phyloP scores from a whole-genome alignment of 2,329 filamentous ascomycete genomes.

The Ophiostoma ips region DNA sequence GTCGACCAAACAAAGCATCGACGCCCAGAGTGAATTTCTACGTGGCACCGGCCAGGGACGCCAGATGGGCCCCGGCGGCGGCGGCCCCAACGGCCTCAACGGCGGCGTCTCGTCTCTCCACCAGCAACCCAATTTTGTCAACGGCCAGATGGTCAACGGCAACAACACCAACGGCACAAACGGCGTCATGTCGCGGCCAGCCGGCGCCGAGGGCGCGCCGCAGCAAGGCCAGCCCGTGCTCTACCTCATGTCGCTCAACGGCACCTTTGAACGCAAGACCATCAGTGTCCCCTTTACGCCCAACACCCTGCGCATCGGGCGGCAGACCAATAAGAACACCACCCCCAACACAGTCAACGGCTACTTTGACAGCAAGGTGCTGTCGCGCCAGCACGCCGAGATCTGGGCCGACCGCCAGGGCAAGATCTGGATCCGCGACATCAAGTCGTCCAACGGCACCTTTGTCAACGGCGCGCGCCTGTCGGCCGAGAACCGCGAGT shows the following conservation, averaged over 20 bases:
- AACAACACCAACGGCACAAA: slow-evolving; percentile 24
- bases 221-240: slow-evolving; percentile 61
- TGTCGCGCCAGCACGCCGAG: slow-evolving; percentile 91
- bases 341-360: slow-evolving; percentile 82
- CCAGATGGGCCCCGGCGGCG: slow-evolving; percentile 16
- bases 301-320: slow-evolving; percentile 87
- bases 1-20: slow-evolving; percentile 31
- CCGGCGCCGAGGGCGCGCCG: slow-evolving; percentile 37
- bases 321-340: slow-evolving; percentile 95
- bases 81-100: slow-evolving; percentile 26
- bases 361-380: slow-evolving; percentile 95
- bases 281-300: slow-evolving; percentile 86
- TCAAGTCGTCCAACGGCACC: slow-evolving; percentile 97
- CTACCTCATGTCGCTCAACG: slow-evolving; percentile 79
- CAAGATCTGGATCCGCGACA: slow-evolving; percentile 90
- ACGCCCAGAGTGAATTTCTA: slow-evolving; percentile 33
- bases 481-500: slow-evolving; percentile 90
- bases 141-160: slow-evolving; percentile 21
- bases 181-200: slow-evolving; percentile 46
- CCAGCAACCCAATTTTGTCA: slow-evolving; percentile 25
- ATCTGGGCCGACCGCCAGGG: slow-evolving; percentile 78
- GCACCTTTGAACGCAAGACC: slow-evolving; percentile 93
- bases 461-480: slow-evolving; percentile 89
- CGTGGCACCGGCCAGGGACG: slow-evolving; percentile 24
- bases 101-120: slow-evolving; percentile 22